Evolutionary conservation across 1,284 basidiomycete genomes (phyloP), one percentile per base, ranked within the genome.

Genomic region (Agaricales sp.): DNA sequence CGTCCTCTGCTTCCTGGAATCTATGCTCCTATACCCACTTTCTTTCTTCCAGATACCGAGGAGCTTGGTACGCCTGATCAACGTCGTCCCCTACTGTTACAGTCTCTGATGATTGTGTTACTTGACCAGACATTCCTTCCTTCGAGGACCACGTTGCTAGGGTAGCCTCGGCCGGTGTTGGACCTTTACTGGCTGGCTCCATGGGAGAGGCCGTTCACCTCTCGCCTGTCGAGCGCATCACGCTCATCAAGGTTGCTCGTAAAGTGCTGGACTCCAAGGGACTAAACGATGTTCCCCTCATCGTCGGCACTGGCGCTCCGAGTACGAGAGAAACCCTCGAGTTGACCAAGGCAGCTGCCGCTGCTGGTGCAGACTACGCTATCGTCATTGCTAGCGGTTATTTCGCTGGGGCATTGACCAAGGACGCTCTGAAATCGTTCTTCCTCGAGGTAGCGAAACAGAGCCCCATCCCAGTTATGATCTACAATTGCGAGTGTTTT

Each of bases 381-480:
- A 92, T 94, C 52, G 87, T 92, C 57, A 93, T 94, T 58, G 67
- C 75, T 23, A 86, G 87, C 57, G 91, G 90, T 45, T 94, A 93
- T 70, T 95, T 84, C 60, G 81, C 88, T 20, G 87, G 87, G 4
- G 84, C 75, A 3, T 69, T 92, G 55, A 68, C 70, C 62, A 74
- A 69, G 56, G 67, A 70, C 16, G 89, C 91, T 0, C 70, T 94
- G 57, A 87, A 86, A 66, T 74, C 76, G 3, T 93, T 84, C 67
- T 95, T 79, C 70, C 69, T 73, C 26, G 86, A 90, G 55, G 79
- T 93, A 21, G 71, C 87, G 14, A 72, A 80, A 57, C 82, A 80
- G 57, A 87, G 83, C 52, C 87, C 89, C 2, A 78, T 95, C 52
- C 92, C 92, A 3, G 78, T 94, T 51, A 82, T 95, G 61, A 77